Evolutionary conservation across 2,329 filamentous ascomycete genomes (phyloP).

Genomic region (Neonectria magnoliae): DNA sequence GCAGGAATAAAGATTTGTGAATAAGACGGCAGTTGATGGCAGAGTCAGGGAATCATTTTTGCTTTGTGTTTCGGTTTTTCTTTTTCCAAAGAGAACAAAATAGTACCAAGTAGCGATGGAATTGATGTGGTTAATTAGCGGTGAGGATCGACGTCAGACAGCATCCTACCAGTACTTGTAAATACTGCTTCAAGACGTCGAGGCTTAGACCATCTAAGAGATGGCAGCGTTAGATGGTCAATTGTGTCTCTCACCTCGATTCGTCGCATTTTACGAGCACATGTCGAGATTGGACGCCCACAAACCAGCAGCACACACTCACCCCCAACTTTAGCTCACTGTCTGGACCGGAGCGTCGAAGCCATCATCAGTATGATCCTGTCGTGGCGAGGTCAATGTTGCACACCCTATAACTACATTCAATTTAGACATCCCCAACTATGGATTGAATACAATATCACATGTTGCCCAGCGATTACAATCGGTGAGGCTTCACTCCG

Average conservation of each 20-base stretch:
- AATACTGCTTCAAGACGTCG: neutral
- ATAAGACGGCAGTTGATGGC: neutral
- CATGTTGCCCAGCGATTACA: constrained; percentile 1
- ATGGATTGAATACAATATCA: neutral
- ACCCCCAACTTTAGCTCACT: neutral
- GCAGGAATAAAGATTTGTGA: neutral
- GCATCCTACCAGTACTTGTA: neutral
- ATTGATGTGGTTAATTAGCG: neutral
- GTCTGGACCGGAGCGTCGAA: too few species aligned
- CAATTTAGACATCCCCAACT: constrained; percentile 1
- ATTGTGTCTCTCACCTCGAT: neutral
- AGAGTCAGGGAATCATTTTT: neutral
- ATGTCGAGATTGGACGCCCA: neutral
- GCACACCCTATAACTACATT: constrained; percentile 17
- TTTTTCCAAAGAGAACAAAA: too few species aligned
- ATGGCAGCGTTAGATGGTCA: too few species aligned
- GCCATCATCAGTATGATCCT: neutral
- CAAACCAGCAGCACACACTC: neutral
- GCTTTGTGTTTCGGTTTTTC: neutral
- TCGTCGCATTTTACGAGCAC: neutral
- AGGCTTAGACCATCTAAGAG: neutral
- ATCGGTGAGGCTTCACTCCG: constrained; percentile 16
- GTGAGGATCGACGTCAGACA: neutral
- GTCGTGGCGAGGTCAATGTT: neutral
- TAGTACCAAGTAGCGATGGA: neutral